Conservation (phyloP, 805 yeast genomes). For the Priceomyces haplophilus region DNA sequence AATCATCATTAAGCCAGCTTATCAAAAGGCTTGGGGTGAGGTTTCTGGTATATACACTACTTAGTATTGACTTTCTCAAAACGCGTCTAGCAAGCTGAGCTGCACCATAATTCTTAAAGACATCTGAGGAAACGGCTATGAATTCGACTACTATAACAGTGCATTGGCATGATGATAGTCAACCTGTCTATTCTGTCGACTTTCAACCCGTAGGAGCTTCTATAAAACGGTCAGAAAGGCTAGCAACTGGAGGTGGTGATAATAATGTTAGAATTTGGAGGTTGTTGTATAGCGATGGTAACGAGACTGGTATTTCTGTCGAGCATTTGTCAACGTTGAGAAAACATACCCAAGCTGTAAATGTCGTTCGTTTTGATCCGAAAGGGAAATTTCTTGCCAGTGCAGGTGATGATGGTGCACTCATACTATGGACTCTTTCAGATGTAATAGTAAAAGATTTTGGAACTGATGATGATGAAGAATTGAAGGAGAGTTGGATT, state of each 20-base stretch:
- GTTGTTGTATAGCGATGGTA: slow-evolving; percentile 8
- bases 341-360: slow-evolving; percentile 93
- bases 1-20: slow-evolving; percentile 1
- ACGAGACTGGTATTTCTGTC: slow-evolving; percentile 33
- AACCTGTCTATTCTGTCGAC: slow-evolving; percentile 67
- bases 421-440: slow-evolving; percentile 72
- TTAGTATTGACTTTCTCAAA: neutral
- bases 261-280: slow-evolving; percentile 72
- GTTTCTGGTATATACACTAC: neutral
- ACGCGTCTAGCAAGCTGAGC: slow-evolving; percentile 3
- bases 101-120: neutral
- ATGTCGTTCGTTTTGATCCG: slow-evolving; percentile 78
- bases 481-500: slow-evolving; percentile 70
- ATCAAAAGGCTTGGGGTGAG: neutral
- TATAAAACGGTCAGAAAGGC: slow-evolving; percentile 35
- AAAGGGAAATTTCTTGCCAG: slow-evolving; percentile 72
- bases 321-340: slow-evolving; percentile 76
- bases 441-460: slow-evolving; percentile 56
- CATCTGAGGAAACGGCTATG: slow-evolving; percentile 18
- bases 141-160: slow-evolving; percentile 49
- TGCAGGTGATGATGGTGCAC: slow-evolving; percentile 93
- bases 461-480: slow-evolving; percentile 56
- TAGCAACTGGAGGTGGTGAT: slow-evolving; percentile 95
- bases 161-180: slow-evolving; percentile 73
- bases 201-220: slow-evolving; percentile 47